Percentiles rank a stretch among this genome's conserved stretches.
Evolutionary conservation across 129 eudicot species (phyloP).

Genomic region (Heracleum sosnowskyi): DNA sequence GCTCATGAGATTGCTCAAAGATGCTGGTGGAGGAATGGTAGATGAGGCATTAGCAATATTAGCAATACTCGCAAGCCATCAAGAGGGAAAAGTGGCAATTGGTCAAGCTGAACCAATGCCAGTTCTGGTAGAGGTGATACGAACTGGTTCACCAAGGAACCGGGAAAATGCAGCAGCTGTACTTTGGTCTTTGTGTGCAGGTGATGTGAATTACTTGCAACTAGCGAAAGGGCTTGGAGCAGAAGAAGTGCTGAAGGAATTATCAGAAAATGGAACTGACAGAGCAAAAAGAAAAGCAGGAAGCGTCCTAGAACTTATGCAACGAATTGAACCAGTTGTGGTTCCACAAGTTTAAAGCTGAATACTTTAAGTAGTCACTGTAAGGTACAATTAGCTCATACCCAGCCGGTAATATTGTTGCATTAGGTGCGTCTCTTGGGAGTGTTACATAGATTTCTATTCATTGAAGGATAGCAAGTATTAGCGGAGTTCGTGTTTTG

Average conservation of each 20-base stretch:
- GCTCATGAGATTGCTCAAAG: constrained; percentile 59
- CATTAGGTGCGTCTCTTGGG: background rate
- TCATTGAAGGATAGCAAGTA: background rate
- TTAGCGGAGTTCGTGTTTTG: background rate
- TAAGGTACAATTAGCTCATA: background rate
- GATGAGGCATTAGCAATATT: constrained; percentile 84
- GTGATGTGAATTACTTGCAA: constrained; percentile 42
- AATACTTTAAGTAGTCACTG: background rate
- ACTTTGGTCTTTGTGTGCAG: constrained; percentile 80
- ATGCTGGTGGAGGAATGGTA: constrained; percentile 86
- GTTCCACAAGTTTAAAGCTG: constrained; percentile 4
- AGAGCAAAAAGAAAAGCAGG: constrained; percentile 90
- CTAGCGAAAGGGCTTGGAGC: constrained; percentile 66
- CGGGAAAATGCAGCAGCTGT: constrained; percentile 87
- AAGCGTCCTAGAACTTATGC: constrained; percentile 66
- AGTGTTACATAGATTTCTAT: background rate
- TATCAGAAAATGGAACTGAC: constrained; percentile 83
- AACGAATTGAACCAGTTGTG: constrained; percentile 33
- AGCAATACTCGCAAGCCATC: constrained; percentile 83
- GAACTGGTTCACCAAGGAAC: constrained; percentile 82
- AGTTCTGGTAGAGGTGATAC: constrained; percentile 64
- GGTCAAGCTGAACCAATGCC: constrained; percentile 68
- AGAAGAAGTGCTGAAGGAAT: constrained; percentile 70
- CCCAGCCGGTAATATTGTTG: background rate
- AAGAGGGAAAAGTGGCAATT: constrained; percentile 72